A percentile compares a stretch with the other conserved stretches of the same genome.
These are phyloP conservation scores for Apophysomyces ossiformis DNA, from an alignment of 371 early-diverging fungal species.

Conservation along the genomic window DNA sequence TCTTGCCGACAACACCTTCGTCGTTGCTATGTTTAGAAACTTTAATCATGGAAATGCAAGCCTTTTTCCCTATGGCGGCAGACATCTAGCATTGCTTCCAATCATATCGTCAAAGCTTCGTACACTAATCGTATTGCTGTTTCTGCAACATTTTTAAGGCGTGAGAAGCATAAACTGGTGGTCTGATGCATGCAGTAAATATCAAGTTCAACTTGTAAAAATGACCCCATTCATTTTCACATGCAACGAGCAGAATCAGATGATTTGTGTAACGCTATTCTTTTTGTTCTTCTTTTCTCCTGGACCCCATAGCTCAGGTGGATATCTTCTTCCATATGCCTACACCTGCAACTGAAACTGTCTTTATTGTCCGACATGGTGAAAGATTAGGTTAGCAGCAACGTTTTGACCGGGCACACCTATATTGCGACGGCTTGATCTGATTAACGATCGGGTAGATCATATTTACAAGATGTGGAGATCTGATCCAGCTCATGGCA, in stretches of 20 bases:
- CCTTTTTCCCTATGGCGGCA: no score
- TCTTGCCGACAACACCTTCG: no score
- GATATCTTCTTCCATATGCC: constrained; percentile 11
- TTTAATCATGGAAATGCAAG: no score
- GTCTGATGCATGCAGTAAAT: no score
- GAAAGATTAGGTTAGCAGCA: constrained; percentile 29
- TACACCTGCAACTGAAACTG: constrained; percentile 14
- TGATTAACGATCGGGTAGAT: constrained; percentile 25
- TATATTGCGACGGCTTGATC: not conserved
- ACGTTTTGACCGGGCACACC: not conserved
- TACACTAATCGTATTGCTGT: no score
- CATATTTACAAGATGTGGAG: constrained; percentile 43
- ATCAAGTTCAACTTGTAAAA: no score
- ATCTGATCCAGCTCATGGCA: constrained; percentile 45
- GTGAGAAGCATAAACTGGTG: no score
- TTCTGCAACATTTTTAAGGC: no score
- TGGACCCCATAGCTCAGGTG: not conserved
- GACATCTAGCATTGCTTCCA: no score
- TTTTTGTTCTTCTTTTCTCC: constrained; percentile 10
- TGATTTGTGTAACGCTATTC: constrained; percentile 5
- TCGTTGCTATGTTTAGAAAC: no score
- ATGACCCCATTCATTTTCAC: not conserved
- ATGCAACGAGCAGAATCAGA: not conserved
- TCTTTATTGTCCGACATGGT: constrained; percentile 34
- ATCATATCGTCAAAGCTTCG: no score